Evolutionary conservation across 345 rosid genomes (phyloP).

Genomic region (Eucalyptus polyanthemos): DNA sequence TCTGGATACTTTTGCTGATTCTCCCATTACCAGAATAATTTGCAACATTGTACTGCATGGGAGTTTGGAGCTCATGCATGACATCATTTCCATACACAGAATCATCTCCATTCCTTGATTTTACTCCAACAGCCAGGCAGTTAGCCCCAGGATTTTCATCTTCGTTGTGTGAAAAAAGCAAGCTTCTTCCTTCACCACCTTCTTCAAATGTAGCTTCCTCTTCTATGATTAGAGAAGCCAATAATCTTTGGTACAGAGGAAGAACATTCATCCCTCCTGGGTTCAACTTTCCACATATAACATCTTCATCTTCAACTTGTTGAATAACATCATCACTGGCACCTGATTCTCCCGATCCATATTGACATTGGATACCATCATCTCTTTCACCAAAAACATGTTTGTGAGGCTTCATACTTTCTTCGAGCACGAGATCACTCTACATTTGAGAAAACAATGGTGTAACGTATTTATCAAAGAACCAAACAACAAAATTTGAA

Average conservation of each 20-base stretch:
- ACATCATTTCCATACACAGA: conserved; percentile 10
- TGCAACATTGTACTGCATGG: conserved; percentile 2
- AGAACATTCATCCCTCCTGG: conserved; percentile 7
- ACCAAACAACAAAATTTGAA: neutral
- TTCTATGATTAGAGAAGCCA: conserved; percentile 43
- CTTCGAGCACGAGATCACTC: conserved; percentile 11
- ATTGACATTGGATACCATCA: neutral
- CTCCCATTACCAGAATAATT: conserved; percentile 13
- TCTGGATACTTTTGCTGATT: neutral
- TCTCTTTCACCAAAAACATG: conserved; percentile 8
- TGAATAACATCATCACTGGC: neutral
- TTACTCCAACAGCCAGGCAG: conserved; percentile 1
- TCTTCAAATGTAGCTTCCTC: conserved; percentile 29
- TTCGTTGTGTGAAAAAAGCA: conserved; percentile 1
- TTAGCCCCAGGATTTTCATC: conserved; percentile 1
- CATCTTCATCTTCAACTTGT: neutral
- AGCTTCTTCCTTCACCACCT: conserved; percentile 9
- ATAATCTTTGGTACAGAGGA: conserved; percentile 46
- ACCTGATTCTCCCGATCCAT: neutral
- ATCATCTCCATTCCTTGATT: conserved; percentile 8
- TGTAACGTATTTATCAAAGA: neutral
- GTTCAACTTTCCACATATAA: conserved; percentile 1
- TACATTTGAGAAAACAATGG: neutral
- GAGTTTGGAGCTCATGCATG: conserved; percentile 5
- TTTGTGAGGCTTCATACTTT: conserved; percentile 1